A percentile compares a stretch with the other conserved stretches of the same genome.
Conservation (phyloP, 2,329 filamentous ascomycete species). For the Colletotrichum chlorophyti region DNA sequence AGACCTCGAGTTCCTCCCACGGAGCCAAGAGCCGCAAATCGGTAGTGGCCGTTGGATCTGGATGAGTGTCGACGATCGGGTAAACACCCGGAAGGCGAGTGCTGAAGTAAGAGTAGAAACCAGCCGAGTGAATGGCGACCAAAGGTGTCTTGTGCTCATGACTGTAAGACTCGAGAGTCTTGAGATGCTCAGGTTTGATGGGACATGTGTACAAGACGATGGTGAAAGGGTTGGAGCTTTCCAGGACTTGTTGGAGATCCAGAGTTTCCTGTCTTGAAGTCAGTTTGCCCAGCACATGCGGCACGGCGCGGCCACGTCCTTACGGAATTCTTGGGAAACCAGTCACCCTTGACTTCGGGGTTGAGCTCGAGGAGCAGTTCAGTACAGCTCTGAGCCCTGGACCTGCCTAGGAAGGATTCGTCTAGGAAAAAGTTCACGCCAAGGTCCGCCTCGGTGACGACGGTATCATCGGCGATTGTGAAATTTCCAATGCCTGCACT, state of each 20-base stretch:
- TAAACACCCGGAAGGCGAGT: conserved; percentile 79
- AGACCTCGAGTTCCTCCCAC: conserved; percentile 81
- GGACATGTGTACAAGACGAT: conserved; percentile 63
- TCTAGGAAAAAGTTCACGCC: conserved; percentile 98
- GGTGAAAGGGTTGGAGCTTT: conserved; percentile 51
- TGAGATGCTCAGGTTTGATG: conserved; percentile 50
- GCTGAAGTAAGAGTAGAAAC: conserved; percentile 92
- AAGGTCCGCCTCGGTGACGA: conserved; percentile 82
- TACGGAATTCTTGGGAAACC: conserved; percentile 60
- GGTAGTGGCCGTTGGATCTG: conserved; percentile 82
- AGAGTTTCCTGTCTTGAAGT: conserved; percentile 34
- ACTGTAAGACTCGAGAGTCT: conserved; percentile 54
- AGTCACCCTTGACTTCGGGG: conserved; percentile 85
- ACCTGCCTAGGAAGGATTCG: conserved; percentile 75
- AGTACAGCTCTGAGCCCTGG: conserved; percentile 79
- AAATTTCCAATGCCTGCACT: conserved; percentile 82
- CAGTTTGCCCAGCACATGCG: not conserved
- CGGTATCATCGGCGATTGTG: conserved; percentile 83
- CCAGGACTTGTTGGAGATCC: conserved; percentile 50
- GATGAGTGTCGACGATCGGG: conserved; percentile 94
- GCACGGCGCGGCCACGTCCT: conserved; percentile 39
- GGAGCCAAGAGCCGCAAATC: conserved; percentile 85
- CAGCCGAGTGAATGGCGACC: conserved; percentile 85
- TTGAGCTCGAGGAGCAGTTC: conserved; percentile 86
- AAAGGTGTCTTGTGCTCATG: conserved; percentile 71